phyloP scores from a whole-genome alignment of 768 basidiomycete genomes.

The Clavulina sp. region DNA sequence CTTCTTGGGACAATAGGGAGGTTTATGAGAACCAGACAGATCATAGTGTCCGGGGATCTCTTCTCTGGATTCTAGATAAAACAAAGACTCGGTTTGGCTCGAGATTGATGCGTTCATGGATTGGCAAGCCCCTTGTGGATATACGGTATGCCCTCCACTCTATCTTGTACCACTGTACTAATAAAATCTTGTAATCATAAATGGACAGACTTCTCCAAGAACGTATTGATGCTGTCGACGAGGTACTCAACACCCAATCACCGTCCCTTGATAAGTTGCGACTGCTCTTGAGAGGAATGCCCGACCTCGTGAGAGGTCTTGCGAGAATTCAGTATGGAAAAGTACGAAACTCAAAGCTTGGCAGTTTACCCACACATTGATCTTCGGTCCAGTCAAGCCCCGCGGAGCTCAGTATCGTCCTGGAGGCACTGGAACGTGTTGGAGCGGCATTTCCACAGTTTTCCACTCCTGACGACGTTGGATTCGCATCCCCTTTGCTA shows the following conservation, averaged over 20 bases:
- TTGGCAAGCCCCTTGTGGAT: conserved; percentile 69
- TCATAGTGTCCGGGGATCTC: conserved; percentile 48
- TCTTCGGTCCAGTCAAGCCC: conserved; percentile 46
- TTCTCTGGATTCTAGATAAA: conserved; percentile 73
- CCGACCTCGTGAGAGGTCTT: conserved; percentile 75
- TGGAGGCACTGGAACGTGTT: conserved; percentile 60
- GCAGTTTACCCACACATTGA: background rate
- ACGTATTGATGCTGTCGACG: conserved; percentile 70
- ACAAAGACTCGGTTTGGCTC: conserved; percentile 83
- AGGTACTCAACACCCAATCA: conserved; percentile 43
- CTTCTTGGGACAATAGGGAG: conserved; percentile 31
- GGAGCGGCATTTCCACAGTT: conserved; percentile 41
- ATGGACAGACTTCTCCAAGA: conserved; percentile 44
- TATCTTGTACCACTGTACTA: background rate
- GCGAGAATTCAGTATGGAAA: conserved; percentile 83
- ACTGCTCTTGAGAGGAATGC: conserved; percentile 50
- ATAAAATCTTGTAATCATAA: background rate
- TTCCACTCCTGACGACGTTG: conserved; percentile 26
- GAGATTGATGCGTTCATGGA: conserved; percentile 66
- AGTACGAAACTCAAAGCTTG: conserved; percentile 26
- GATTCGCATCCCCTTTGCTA: conserved; percentile 50
- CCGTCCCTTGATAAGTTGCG: conserved; percentile 50
- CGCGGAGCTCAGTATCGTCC: conserved; percentile 55
- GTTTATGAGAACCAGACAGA: conserved; percentile 88
- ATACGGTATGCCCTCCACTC: conserved; percentile 29